phyloP scores from a whole-genome alignment of 768 basidiomycete genomes.

The Neoboletus subvelutipes region DNA sequence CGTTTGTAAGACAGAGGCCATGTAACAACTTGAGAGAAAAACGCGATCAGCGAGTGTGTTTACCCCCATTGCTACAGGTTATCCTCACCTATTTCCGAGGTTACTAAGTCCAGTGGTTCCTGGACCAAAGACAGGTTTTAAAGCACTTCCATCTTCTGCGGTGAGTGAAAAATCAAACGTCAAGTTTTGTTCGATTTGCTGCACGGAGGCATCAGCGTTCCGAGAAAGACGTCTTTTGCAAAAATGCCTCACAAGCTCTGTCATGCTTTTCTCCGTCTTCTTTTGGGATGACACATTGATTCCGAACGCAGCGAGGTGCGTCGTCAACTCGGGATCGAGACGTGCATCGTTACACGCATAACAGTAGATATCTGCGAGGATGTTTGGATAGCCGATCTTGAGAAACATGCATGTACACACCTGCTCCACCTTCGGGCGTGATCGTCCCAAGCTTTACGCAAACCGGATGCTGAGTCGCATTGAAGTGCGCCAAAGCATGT shows the following conservation, averaged over 20 bases:
- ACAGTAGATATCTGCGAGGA: conserved; percentile 78
- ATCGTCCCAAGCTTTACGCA: conserved; percentile 96
- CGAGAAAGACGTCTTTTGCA: not conserved
- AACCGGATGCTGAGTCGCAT: conserved; percentile 69
- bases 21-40: conserved; percentile 73
- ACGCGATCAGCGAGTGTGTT: not conserved
- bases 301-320: conserved; percentile 79
- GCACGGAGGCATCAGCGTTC: not conserved
- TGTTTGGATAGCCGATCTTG: not conserved
- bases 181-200: conserved; percentile 97
- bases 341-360: conserved; percentile 86
- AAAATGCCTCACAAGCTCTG: conserved; percentile 69
- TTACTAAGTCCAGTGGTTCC: conserved; percentile 89
- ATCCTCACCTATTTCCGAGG: conserved; percentile 78
- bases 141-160: conserved; percentile 79
- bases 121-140: conserved; percentile 86
- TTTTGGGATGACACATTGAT: conserved; percentile 79
- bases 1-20: conserved; percentile 90
- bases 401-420: conserved; percentile 41
- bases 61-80: not conserved
- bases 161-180: conserved; percentile 93
- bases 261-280: conserved; percentile 97
- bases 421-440: conserved; percentile 89
- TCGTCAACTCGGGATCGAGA: conserved; percentile 69
- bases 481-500: conserved; percentile 80